Base-by-base conservation (phyloP, 345 rosid genomes). In the Aegle marmelos region DNA sequence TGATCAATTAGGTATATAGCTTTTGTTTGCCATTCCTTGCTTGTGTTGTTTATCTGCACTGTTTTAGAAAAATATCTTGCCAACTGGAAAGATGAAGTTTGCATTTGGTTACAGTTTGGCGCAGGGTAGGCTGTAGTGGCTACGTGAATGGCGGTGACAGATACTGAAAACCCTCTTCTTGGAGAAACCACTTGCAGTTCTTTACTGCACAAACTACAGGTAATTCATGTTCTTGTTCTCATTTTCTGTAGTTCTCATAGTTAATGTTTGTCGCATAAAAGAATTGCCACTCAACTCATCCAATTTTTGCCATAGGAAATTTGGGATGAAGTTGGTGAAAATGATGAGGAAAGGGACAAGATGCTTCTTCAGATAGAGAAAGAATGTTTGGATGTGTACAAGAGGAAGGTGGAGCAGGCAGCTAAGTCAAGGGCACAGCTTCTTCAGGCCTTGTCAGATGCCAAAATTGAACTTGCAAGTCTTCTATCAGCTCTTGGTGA, bases 311-410 rank as follows among this genome's bases (percentile, higher is more conserved):
- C 74, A 62, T 70, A 96, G 98, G 97, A 91, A 90, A 92, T 96
- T 60, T 96, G 99, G 98, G 98, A 96, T 87, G 99, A 96, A 81
- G 99, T 96, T 77, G 99, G 98, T 75, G 98, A 94, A 87, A 88
- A 82, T 66, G 99, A 96, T 24, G 99, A 94, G 73, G 95, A 96
- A 67, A 83, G 99, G 77, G 97, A 96, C 84, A 96, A 89, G 87
- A 83, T 91, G 93, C 94, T 96, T 80, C 97, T 96, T 78, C 97
- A 89, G 81, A 91, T 94, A 81, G 98, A 94, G 80, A 91, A 90
- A 61, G 99, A 96, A 76, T 96, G 98, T 82, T 84, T 96, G 34
- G 98, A 96, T 84, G 97, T 92, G 39, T 96, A 96, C 82, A 92
- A 91, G 86, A 94, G 89, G 89, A 96, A 96, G 84, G 97, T 96